Evolutionary conservation across 2,329 filamentous ascomycete species (phyloP).

Genomic region (Achaetomium macrosporum): DNA sequence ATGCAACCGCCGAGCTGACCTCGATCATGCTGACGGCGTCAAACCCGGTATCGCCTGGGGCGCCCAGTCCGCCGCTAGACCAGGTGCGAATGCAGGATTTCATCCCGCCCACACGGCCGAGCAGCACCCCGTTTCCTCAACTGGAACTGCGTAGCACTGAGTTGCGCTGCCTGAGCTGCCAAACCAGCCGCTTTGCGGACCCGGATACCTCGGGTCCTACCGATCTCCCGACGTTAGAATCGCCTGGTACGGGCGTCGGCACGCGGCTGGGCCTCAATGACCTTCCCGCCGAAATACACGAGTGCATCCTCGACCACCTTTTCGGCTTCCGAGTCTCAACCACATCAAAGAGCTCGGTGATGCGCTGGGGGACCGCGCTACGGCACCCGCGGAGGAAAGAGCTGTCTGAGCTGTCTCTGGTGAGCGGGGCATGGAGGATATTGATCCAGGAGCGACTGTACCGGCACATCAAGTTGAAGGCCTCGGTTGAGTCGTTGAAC

Average conservation of each 20-base stretch:
- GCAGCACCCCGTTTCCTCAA: constrained; percentile 55
- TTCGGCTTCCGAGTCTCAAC: constrained; percentile 63
- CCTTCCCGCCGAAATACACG: constrained; percentile 65
- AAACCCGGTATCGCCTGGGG: constrained; percentile 51
- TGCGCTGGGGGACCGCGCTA: constrained; percentile 58
- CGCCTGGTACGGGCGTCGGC: constrained; percentile 22
- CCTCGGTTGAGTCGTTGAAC: constrained; percentile 56
- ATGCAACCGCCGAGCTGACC: constrained; percentile 38
- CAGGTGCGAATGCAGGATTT: constrained; percentile 43
- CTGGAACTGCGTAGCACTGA: constrained; percentile 44
- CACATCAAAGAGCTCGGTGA: constrained; percentile 50
- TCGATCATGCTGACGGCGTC: constrained; percentile 44
- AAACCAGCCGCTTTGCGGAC: constrained; percentile 28
- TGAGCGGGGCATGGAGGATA: constrained; percentile 57
- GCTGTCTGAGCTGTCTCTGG: constrained; percentile 59
- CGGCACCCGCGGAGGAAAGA: constrained; percentile 63
- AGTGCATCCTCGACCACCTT: constrained; percentile 64
- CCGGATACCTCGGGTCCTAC: constrained; percentile 24
- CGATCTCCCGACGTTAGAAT: constrained; percentile 25
- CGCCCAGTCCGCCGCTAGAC: constrained; percentile 46
- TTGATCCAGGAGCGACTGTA: constrained; percentile 68
- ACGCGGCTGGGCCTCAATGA: constrained; percentile 38
- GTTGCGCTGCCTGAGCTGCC: constrained; percentile 37
- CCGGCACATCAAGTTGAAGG: constrained; percentile 70
- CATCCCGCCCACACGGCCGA: constrained; percentile 47